These are phyloP conservation scores for Blastomyces emzantsi DNA, from an alignment of 2,329 filamentous ascomycete species.

Conservation along the genomic window DNA sequence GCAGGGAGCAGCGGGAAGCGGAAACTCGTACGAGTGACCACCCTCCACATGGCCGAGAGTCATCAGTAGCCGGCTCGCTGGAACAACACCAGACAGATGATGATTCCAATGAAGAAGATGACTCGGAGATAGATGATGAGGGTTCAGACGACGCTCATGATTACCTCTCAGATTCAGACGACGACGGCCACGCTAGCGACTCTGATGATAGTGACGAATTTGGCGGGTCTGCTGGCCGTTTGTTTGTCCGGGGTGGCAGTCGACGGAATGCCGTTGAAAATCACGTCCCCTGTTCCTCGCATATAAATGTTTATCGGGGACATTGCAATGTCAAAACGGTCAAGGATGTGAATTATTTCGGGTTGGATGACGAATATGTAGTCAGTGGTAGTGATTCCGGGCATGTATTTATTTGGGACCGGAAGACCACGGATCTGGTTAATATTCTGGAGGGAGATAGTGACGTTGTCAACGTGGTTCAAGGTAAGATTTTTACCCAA, in stretches of 20 bases:
- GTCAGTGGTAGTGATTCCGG: slow-evolving; percentile 59
- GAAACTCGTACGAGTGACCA: background rate
- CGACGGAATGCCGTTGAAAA: slow-evolving; percentile 45
- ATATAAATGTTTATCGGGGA: slow-evolving; percentile 51
- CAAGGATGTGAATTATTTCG: slow-evolving; percentile 62
- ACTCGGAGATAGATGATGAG: slow-evolving; percentile 23
- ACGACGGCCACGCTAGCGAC: slow-evolving; percentile 25
- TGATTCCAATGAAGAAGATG: slow-evolving; percentile 18
- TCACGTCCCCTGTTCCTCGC: slow-evolving; percentile 47
- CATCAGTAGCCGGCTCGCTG: background rate
- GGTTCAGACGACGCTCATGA: slow-evolving; percentile 22
- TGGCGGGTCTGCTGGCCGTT: slow-evolving; percentile 23
- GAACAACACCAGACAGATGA: background rate
- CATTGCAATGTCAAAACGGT: slow-evolving; percentile 60
- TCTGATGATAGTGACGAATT: slow-evolving; percentile 28
- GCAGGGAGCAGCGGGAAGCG: background rate
- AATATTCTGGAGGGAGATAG: slow-evolving; percentile 59
- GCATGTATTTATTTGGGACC: slow-evolving; percentile 61
- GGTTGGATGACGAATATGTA: slow-evolving; percentile 58
- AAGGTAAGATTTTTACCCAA: slow-evolving; percentile 38
- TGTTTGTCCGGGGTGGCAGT: slow-evolving; percentile 39
- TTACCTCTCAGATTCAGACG: slow-evolving; percentile 25
- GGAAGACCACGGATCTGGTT: slow-evolving; percentile 50
- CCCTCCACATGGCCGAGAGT: background rate
- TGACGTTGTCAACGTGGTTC: slow-evolving; percentile 61